Evolutionary conservation across 257 asterid species (phyloP).

Genomic region (Fraxinus excelsior): DNA sequence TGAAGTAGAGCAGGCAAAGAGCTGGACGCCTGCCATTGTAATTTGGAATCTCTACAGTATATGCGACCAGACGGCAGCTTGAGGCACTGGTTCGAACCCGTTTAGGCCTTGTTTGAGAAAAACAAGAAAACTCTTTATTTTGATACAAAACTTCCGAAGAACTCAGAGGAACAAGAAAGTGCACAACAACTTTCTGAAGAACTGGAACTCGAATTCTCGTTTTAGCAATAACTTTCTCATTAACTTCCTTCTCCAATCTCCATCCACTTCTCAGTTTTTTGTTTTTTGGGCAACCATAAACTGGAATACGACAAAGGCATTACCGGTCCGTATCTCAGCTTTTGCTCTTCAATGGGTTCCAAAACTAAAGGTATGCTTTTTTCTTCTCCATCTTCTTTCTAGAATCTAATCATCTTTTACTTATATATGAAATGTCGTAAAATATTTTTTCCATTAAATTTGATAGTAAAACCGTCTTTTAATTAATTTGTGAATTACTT

Average conservation of each 20-base stretch:
- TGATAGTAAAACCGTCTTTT: background rate
- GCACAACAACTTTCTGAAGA: conserved; percentile 82
- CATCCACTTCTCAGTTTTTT: conserved; percentile 30
- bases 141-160: conserved; percentile 33
- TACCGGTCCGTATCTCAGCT: background rate
- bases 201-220: conserved; percentile 54
- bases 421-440: background rate
- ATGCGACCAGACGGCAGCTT: too few relatives aligned
- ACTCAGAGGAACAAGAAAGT: conserved; percentile 66
- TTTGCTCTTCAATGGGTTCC: background rate
- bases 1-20: too few relatives aligned
- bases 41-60: too few relatives aligned
- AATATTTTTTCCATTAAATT: background rate
- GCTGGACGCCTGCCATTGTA: background rate
- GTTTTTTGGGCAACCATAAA: too few relatives aligned
- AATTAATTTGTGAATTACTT: background rate
- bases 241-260: conserved; percentile 49
- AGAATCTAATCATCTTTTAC: background rate
- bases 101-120: too few relatives aligned
- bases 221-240: conserved; percentile 20
- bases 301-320: background rate
- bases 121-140: too few relatives aligned
- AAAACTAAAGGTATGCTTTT: background rate
- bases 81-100: too few relatives aligned
- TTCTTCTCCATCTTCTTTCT: background rate